phyloP scores from a whole-genome alignment of 805 yeast species.

The Yarrowia sp. region DNA sequence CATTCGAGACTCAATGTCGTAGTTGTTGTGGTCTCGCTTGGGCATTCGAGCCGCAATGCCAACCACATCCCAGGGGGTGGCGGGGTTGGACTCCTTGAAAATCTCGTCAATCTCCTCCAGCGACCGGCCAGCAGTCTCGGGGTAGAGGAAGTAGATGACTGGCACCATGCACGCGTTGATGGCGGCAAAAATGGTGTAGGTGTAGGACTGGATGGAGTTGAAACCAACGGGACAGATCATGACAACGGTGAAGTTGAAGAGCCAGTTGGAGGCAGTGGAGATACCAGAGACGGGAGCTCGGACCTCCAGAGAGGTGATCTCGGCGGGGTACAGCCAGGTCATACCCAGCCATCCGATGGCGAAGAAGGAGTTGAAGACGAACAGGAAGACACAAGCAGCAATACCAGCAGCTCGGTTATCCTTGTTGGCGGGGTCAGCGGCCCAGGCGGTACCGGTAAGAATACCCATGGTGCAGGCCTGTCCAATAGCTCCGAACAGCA shows the following conservation, averaged over 20 bases:
- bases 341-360: slow-evolving; percentile 38
- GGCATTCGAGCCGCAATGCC: slow-evolving; percentile 50
- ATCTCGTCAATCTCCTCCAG: slow-evolving; percentile 38
- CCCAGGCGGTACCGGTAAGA: slow-evolving; percentile 38
- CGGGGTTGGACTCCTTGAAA: slow-evolving; percentile 46
- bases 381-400: slow-evolving; percentile 34
- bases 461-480: slow-evolving; percentile 53
- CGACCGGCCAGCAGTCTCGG: slow-evolving; percentile 39
- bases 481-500: slow-evolving; percentile 74
- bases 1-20: slow-evolving; percentile 27
- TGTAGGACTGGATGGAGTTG: slow-evolving; percentile 31
- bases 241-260: slow-evolving; percentile 31
- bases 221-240: slow-evolving; percentile 37
- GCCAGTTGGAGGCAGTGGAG: slow-evolving; percentile 31
- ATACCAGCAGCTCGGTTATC: slow-evolving; percentile 29
- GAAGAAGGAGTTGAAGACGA: slow-evolving; percentile 37
- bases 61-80: slow-evolving; percentile 56
- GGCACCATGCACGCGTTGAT: slow-evolving; percentile 38
- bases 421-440: slow-evolving; percentile 42
- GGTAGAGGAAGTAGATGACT: slow-evolving; percentile 33
- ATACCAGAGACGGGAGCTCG: slow-evolving; percentile 34
- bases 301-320: slow-evolving; percentile 29
- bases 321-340: slow-evolving; percentile 38
- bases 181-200: slow-evolving; percentile 35
- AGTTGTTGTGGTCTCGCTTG: slow-evolving; percentile 34